Base-by-base conservation (phyloP, 805 yeast species). In the Cyberlindnera nakhonratchasimensis region DNA sequence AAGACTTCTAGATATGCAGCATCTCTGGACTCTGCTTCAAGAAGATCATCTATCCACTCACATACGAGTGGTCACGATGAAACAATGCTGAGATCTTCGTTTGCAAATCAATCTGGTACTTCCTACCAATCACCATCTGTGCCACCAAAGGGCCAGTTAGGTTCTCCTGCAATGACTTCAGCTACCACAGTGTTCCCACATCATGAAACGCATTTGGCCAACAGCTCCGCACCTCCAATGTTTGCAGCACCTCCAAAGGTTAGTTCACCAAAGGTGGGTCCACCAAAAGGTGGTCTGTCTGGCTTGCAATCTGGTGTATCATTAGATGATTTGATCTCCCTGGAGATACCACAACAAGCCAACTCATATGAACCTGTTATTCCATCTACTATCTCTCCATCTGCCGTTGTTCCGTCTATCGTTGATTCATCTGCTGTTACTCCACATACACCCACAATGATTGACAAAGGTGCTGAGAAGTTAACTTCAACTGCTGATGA, bases 21-120 rank as follows among this genome's bases (percentile, higher is more conserved):
- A 2, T 28, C 44, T 16, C 30, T 29, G 25, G 48, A 36, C 16
- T 45, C 42, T 17, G 37, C 24, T n/a, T 49, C 54, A 5, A 49
- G 60, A 47, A 48, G 53, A 39, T 53, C 60, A 2, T 55, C 60
- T 5, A 13, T 42, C 5, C 48, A 46, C 12, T 52, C 54, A 8
- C 43, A 48, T n/a, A 37, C 39, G 7, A 39, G 48, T 17, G 46
- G 46, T 9, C 28, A 21, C 20, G 55, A 43, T n/a, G 50, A 45
- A 29, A 16, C 29, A 16, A 13, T 29, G 16, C 23, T 29, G 37
- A 37, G 22, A n/a, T 30, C 37, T 2, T 22, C 23, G 5, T 12
- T 7, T 22, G 37, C 20, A 18, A 29, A 12, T 35, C 40, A 19
- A 6, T 33, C n/a, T 28, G 37, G 24, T 18, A 9, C 7, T 5